Evolutionary conservation across 75 land plant genomes (phyloP), one percentile per base, ranked within the genome.

Genomic region (Sequoia sempervirens): DNA sequence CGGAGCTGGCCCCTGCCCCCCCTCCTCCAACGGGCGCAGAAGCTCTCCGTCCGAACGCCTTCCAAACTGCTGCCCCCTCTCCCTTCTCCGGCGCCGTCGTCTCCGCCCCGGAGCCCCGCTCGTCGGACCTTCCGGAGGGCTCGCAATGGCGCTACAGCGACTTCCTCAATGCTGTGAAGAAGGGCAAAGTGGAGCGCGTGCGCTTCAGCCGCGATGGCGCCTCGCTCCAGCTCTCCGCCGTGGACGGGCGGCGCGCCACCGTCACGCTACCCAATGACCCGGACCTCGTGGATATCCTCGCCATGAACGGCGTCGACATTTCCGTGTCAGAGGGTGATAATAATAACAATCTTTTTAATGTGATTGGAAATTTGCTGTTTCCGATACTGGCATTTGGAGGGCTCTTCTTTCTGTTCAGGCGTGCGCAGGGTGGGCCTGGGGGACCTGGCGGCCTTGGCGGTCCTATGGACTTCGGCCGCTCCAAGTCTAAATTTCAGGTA

Each of bases 401-500:
- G 12, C 83, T 98, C 46, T 98, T 95, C 84, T 90, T 98, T 84
- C 91, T 98, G 54, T 96, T 98, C 87, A 89, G 99, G 4, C 88
- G 99, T 1, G 95, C 95, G 2, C 99, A 96, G 84, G 98, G 98
- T 2, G 99, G 99, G 0, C 94, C 96, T 2, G 92, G 90, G 15
- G 99, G 99, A 0, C 99, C 99, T 3, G 99, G 99, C 10, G 99
- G 99, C 0, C 88, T 98, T 15, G 99, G 99, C 40, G 99, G 99
- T 4, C 99, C 99, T n/a, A 98, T 98, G 99, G 99, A 98, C 84
- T 98, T 98, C 61, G 99, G 99, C 5, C 78, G 99, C 75, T 94
- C 97, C 18, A 96, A 96, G 70, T 98, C 99, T 45, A 98, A 98
- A 90, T 98, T 98, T 82, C 99, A 97, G 80, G 78, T 14, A 38